These are phyloP conservation scores for Tuber borchii DNA, from an alignment of 495 filamentous ascomycete genomes.

Conservation along the genomic window DNA sequence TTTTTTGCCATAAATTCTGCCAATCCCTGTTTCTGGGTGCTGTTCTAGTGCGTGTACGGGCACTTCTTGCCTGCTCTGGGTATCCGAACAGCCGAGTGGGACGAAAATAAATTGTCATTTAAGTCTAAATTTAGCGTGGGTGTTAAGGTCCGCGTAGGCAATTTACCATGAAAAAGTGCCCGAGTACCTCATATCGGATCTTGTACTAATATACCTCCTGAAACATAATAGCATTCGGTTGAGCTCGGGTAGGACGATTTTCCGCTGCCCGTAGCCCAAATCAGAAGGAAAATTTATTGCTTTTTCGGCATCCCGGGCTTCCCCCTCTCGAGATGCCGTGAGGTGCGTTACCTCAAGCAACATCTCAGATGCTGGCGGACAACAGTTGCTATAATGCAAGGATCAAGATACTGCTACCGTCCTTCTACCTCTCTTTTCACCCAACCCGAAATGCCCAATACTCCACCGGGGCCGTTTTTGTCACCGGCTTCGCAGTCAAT, in stretches of 20 bases:
- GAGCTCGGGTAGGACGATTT: background rate
- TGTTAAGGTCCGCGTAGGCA: background rate
- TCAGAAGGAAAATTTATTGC: background rate
- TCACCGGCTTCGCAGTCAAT: slow-evolving; percentile 13
- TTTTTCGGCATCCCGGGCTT: slow-evolving; percentile 8
- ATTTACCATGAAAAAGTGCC: background rate
- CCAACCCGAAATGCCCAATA: slow-evolving; percentile 49
- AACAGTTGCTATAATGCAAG: background rate
- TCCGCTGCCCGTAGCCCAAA: background rate
- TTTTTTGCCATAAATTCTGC: too few species aligned
- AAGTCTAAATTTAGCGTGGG: background rate
- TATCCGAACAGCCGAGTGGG: background rate
- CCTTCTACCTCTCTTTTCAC: slow-evolving; percentile 22
- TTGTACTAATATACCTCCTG: background rate
- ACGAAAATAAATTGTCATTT: background rate
- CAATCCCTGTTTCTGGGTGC: too few species aligned
- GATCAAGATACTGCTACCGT: background rate
- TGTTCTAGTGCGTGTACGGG: too few species aligned
- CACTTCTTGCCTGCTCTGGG: too few species aligned
- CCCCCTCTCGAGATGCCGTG: background rate
- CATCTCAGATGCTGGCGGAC: background rate
- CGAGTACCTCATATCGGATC: background rate
- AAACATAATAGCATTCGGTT: background rate
- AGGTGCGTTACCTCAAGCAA: background rate
- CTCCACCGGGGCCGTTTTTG: slow-evolving; percentile 42